Evolutionary conservation across 1,284 basidiomycete genomes (phyloP).

Genomic region (Apiotrichum gracile): DNA sequence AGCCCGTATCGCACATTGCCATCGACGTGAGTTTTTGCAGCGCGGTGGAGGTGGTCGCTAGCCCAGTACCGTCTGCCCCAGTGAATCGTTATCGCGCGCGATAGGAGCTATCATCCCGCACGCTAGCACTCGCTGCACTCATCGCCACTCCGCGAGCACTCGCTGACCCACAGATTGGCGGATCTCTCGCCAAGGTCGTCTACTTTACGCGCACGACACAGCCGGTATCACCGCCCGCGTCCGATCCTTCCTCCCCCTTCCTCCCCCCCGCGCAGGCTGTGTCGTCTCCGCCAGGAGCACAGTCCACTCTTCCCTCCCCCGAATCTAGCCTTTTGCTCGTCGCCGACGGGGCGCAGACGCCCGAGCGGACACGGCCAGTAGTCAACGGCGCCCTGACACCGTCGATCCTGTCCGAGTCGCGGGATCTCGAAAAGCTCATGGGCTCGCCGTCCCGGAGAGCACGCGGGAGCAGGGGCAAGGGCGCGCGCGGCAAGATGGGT

Average conservation of each 20-base stretch:
- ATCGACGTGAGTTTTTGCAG: constrained; percentile 67
- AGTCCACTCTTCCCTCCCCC: constrained; percentile 27
- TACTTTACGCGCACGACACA: constrained; percentile 87
- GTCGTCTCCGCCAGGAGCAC: constrained; percentile 15
- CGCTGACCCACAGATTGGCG: constrained; percentile 67
- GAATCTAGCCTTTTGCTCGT: constrained; percentile 15
- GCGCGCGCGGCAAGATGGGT: constrained; percentile 19
- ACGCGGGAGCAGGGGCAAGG: constrained; percentile 41
- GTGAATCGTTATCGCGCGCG: neutral
- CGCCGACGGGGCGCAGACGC: constrained; percentile 20
- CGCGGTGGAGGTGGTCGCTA: neutral
- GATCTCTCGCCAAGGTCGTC: constrained; percentile 95
- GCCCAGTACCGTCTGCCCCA: neutral
- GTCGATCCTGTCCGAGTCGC: constrained; percentile 43
- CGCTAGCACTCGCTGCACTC: neutral
- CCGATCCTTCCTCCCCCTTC: constrained; percentile 38
- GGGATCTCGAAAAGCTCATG: constrained; percentile 1
- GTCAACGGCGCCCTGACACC: constrained; percentile 75
- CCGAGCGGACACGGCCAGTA: constrained; percentile 45
- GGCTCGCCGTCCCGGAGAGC: constrained; percentile 23
- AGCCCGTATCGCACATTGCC: constrained; percentile 92
- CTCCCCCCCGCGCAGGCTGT: constrained; percentile 36
- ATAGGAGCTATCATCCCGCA: neutral
- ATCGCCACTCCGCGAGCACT: neutral
- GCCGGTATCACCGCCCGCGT: constrained; percentile 37